phyloP scores from a whole-genome alignment of 169 alveolate species.

The Plasmodium chabaudi region DNA sequence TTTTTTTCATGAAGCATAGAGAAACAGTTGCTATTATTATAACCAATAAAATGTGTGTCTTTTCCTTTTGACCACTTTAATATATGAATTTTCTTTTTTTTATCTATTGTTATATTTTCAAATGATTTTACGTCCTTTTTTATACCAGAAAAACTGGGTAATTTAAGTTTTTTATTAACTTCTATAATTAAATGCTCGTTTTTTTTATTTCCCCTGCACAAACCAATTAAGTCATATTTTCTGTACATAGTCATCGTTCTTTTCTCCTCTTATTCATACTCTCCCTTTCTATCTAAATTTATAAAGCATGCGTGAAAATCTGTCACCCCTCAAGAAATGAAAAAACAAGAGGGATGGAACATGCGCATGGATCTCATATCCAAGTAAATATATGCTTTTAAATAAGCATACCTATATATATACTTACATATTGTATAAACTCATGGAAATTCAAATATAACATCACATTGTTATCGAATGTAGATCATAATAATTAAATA shows the following conservation, averaged over 20 bases:
- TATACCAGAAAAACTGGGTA: background rate
- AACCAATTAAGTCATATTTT: constrained; percentile 4
- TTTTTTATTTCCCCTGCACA: background rate
- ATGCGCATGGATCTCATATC: too few species aligned
- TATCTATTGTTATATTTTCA: background rate
- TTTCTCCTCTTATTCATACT: background rate
- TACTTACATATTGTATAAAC: too few species aligned
- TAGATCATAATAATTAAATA: too few species aligned
- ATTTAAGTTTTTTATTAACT: background rate
- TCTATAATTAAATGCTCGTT: background rate
- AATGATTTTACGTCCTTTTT: background rate
- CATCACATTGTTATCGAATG: too few species aligned
- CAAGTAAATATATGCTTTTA: too few species aligned
- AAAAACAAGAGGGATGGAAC: too few species aligned
- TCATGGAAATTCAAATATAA: too few species aligned
- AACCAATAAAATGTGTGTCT: too few species aligned
- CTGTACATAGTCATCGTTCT: constrained; percentile 1
- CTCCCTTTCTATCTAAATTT: background rate
- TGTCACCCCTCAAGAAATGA: too few species aligned
- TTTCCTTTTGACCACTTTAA: background rate
- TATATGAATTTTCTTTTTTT: background rate
- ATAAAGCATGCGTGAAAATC: too few species aligned
- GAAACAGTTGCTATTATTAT: background rate
- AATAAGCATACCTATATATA: too few species aligned
- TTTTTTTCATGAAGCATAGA: background rate